Base-by-base conservation (phyloP, 495 filamentous ascomycete species). In the Aspergillus kassunensis region DNA sequence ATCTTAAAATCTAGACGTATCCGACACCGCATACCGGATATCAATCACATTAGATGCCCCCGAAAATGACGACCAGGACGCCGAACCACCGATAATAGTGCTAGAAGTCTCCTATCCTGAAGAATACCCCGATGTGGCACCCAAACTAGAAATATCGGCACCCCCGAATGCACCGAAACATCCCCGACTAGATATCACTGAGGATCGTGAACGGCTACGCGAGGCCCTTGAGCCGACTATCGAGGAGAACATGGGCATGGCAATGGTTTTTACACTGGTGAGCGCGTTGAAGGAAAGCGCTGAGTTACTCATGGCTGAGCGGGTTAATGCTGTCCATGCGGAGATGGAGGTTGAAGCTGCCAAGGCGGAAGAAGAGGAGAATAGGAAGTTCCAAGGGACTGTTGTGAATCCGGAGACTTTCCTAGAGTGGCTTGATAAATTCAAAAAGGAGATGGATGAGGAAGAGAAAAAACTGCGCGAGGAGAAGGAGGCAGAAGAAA, bases 261-360 rank as follows among this genome's bases (percentile, higher is more conserved):
- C 90, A n/a, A 99, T 99, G 93, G 78, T 99, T 0, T 99, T 96
- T 70, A 90, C 91, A 0, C 73, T 99, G 15, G 83, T 91, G 25
- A 87, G 84, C 33, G 82, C 88, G 3, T 69, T 99, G 47, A 97
- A 96, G 62, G 93, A 99, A 51, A 75, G 76, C 30, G 90, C 89
- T 5, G 93, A 99, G 72, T 74, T 80, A 47, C 75, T 99, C 19
- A 82, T 96, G 59, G 53, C 66, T 2, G 82, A 89, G 40, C 83
- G 95, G 19, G 77, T 82, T 42, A 80, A 75, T 6, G 83, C 77
- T 8, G 80, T 80, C 9, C 76, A 82, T 57, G 77, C 73, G 8
- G 74, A 61, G 52, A 80, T 77, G 37, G 91, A 96, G 45, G 77
- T 83, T 53, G 80, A 73, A n/a, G 61, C 82, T 5, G 73, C 81